Percentiles rank a stretch among this genome's conserved stretches.
These are phyloP conservation scores for Annona cherimola DNA, from an alignment of 164 flowering plant species.

Conservation along the genomic window DNA sequence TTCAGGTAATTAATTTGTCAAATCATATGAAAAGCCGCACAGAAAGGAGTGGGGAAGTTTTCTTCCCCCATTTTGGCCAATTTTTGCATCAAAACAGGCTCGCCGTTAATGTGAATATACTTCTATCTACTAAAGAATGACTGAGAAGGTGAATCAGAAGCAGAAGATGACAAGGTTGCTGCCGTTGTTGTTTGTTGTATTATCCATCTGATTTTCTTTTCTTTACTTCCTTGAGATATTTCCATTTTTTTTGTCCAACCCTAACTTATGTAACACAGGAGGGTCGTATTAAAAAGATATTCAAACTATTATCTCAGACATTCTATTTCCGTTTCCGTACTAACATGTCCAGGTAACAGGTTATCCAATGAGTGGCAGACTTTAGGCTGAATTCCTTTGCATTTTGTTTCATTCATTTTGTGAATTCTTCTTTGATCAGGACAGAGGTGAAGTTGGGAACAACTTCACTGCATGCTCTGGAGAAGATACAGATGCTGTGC, in stretches of 20 bases:
- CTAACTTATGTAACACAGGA: conserved; percentile 21
- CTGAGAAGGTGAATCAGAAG: background rate
- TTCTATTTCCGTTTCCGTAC: conserved; percentile 24
- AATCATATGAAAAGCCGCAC: too few species aligned
- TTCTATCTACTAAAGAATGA: background rate
- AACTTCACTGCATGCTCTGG: conserved; percentile 14
- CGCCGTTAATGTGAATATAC: too few species aligned
- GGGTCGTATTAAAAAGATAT: conserved; percentile 26
- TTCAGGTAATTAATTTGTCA: too few species aligned
- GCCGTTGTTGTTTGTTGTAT: background rate
- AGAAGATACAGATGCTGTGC: conserved; percentile 16
- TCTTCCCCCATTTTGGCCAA: too few species aligned
- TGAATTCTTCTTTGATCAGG: conserved; percentile 33
- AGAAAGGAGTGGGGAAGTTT: too few species aligned
- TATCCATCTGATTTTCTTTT: background rate
- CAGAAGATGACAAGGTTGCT: background rate
- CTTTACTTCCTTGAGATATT: background rate
- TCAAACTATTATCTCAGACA: conserved; percentile 22
- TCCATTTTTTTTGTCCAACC: background rate
- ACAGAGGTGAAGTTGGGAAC: conserved; percentile 24
- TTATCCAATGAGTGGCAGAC: too few species aligned
- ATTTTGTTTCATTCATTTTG: background rate
- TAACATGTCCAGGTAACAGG: conserved; percentile 20
- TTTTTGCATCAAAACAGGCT: too few species aligned
- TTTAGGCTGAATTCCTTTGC: background rate